Base-by-base conservation (phyloP, 1,284 basidiomycete genomes). In the Cerrena zonata region DNA sequence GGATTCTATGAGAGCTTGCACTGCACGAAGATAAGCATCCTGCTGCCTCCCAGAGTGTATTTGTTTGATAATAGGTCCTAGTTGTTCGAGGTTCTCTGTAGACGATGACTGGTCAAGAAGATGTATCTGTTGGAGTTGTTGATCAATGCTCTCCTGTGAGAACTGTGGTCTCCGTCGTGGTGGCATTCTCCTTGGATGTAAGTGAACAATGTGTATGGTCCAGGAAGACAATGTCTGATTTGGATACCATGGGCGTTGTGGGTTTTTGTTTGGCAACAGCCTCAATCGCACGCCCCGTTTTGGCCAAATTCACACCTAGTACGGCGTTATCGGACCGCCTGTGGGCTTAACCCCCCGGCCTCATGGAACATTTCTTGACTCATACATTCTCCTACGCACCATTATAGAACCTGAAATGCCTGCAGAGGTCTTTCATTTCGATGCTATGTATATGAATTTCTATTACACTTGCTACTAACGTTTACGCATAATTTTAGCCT, bases 31-130 rank as follows among this genome's bases (percentile, higher is more conserved):
- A 68, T 94, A 99, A 12, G 85, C 80, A 54, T 97, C 93, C 63
- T 97, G 93, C 61, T 94, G 92, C 44, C 88, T 77, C 56, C 86
- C 91, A 59, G 86, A 80, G 71, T 97, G 89, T 57, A 99, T 93
- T 59, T 91, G 89, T 66, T 91, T 92, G 68, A 96, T 91, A 43
- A 96, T 84, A 27, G 93, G 91, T 12, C 89, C 92, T 13, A 95
- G 82, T 49, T 94, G 90, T 69, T 95, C 93, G 39, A 95, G 79
- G 67, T 95, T 94, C 70, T 95, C 92, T 11, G 89, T 87, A 18
- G 86, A 86, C 2, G 88, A 91, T 0, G 87, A 85, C 21, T 86
- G 81, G 69, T 91, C 89, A 24, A 92, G 80, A 15, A 92, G 77
- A 66, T 92, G 89, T 51, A 92, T 91, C 67, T 92, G 89, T 62